A percentile compares a stretch with the other conserved stretches of the same genome.
Conservation (phyloP, 768 basidiomycete genomes). For the Boletellus ananas region DNA sequence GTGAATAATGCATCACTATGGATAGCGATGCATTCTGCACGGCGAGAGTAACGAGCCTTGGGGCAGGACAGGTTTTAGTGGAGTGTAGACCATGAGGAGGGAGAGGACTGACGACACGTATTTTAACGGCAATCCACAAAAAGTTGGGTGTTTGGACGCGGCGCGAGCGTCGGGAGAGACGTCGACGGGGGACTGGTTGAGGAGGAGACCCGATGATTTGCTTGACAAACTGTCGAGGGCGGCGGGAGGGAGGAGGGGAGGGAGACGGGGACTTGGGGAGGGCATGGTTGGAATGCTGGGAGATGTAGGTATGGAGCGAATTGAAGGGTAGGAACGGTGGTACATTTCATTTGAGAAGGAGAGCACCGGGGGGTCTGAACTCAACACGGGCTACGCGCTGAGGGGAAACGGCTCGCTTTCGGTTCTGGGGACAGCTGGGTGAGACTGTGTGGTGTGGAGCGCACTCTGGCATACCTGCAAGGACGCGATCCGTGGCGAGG, state of each 20-base stretch:
- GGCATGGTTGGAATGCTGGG: slow-evolving; percentile 19
- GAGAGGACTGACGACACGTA: slow-evolving; percentile 64
- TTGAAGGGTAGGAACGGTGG: slow-evolving; percentile 54
- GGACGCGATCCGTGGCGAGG: slow-evolving; percentile 7
- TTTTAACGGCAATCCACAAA: slow-evolving; percentile 75
- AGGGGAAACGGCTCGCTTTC: slow-evolving; percentile 20
- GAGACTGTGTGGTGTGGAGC: background rate
- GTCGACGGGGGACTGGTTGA: slow-evolving; percentile 33
- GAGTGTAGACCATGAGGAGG: background rate
- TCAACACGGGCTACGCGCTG: slow-evolving; percentile 12
- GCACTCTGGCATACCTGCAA: slow-evolving; percentile 1
- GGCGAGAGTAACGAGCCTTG: slow-evolving; percentile 77
- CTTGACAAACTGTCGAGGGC: slow-evolving; percentile 40
- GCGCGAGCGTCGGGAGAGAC: slow-evolving; percentile 30
- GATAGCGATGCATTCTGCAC: slow-evolving; percentile 95
- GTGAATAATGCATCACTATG: slow-evolving; percentile 99
- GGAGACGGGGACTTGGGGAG: slow-evolving; percentile 38
- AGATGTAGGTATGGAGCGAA: slow-evolving; percentile 52
- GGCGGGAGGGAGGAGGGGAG: slow-evolving; percentile 51
- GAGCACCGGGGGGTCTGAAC: slow-evolving; percentile 22
- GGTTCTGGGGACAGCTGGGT: background rate
- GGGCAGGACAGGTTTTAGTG: slow-evolving; percentile 3
- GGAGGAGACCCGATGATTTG: slow-evolving; percentile 35
- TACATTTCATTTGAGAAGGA: slow-evolving; percentile 51
- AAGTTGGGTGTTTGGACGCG: slow-evolving; percentile 39